Evolutionary conservation across 2,329 filamentous ascomycete genomes (phyloP), one percentile per base, ranked within the genome.

Genomic region (Fusarium duplospermum): DNA sequence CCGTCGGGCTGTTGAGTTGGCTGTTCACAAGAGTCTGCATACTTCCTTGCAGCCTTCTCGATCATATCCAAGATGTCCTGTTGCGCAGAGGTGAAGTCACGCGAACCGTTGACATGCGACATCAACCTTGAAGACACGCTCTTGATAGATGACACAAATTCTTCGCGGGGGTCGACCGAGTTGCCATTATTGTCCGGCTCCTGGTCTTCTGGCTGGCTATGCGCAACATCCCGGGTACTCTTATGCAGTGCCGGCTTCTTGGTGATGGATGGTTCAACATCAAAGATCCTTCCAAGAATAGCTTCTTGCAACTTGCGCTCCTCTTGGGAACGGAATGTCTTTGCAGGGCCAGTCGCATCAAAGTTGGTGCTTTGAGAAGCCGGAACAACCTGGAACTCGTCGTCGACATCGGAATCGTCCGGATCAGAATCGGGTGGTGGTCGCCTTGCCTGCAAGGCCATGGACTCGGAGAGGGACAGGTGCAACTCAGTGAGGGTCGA

Each of bases 381-480:
- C 1, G 86, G 84, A 7, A 84, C 78, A 10, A 86, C 83, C 62
- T 88, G 84, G 66, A 89, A 88, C 16, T 90, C 89, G 65, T 90
- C 87, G 40, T 91, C 87, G 31, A 84, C 80, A 69, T 91, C 87
- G 7, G 89, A 86, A 59, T 87, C 87, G 22, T 88, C 86, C 6
- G 81, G 78, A 27, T 87, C 85, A 14, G 82, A 83, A 54, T 84
- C 83, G 14, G 79, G 77, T 10, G 80, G 74, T 2, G 82, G 80
- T 57, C 80, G 82, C 33, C 84, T 80, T 10, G 87, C 80, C 45
- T 81, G 80, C 29, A 78, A 69, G 2, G 89, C 89, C 18, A 91
- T 81, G 4, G 74, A 70, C 36, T 88, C 84, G 0, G 90, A 92
- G 67, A 92, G 87, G 6, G 90, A 92, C 16, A 92, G 80, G 60